These are phyloP conservation scores for Ogataea minuta DNA, from an alignment of 805 yeast genomes.

Conservation along the genomic window DNA sequence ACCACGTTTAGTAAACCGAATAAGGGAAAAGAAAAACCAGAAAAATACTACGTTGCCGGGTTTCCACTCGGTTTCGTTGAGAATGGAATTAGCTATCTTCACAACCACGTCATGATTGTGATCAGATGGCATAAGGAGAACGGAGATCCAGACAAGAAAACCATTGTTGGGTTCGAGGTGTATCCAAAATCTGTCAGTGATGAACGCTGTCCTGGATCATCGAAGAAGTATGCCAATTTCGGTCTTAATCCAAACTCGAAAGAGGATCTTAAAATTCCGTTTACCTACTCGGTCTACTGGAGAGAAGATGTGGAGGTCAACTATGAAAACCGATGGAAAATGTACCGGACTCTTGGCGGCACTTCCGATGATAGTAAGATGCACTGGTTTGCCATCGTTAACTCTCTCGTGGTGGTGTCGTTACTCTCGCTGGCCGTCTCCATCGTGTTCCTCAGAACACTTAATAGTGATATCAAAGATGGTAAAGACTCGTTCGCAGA, in stretches of 20 bases:
- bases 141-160: slow-evolving; percentile 37
- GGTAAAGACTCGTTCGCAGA: slow-evolving; percentile 19
- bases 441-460: slow-evolving; percentile 55
- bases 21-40: slow-evolving; percentile 45
- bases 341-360: slow-evolving; percentile 41
- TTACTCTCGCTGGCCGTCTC: slow-evolving; percentile 65
- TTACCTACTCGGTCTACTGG: slow-evolving; percentile 86
- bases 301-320: slow-evolving; percentile 68
- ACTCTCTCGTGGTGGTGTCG: slow-evolving; percentile 63
- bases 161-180: slow-evolving; percentile 87
- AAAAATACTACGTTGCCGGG: slow-evolving; percentile 76
- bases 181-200: slow-evolving; percentile 78
- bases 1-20: slow-evolving; percentile 68
- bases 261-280: slow-evolving; percentile 54
- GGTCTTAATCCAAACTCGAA: slow-evolving; percentile 46
- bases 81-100: slow-evolving; percentile 57
- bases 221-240: slow-evolving; percentile 55
- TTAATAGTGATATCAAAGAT: slow-evolving; percentile 45
- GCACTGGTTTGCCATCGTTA: slow-evolving; percentile 77
- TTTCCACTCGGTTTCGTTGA: slow-evolving; percentile 77
- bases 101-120: slow-evolving; percentile 82
- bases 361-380: slow-evolving; percentile 56
- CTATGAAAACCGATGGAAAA: slow-evolving; percentile 71
- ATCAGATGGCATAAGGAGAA: slow-evolving; percentile 62
- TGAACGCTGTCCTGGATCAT: slow-evolving; percentile 71